phyloP scores from a whole-genome alignment of 2,329 filamentous ascomycete species.

The Ophiostoma piceae region DNA sequence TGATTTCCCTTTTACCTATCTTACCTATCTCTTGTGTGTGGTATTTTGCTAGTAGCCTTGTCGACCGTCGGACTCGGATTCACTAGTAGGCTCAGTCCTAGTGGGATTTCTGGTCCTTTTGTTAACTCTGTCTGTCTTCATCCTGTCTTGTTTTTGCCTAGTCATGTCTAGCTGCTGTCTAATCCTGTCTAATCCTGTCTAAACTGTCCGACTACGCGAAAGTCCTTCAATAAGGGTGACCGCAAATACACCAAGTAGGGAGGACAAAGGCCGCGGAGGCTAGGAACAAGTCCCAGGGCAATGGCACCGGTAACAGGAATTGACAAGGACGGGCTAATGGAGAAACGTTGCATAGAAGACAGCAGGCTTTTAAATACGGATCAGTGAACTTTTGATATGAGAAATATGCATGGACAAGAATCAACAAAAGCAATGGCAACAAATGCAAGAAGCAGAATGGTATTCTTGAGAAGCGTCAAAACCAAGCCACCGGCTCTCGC shows the following conservation, averaged over 20 bases:
- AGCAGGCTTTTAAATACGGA: too few relatives aligned
- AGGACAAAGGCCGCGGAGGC: neutral
- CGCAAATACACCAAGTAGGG: neutral
- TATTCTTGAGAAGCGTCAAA: too few relatives aligned
- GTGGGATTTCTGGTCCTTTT: neutral
- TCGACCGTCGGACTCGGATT: neutral
- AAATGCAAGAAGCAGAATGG: too few relatives aligned
- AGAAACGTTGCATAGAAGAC: neutral
- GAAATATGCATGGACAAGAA: neutral
- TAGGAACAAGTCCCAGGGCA: neutral
- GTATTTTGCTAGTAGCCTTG: neutral
- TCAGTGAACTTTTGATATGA: too few relatives aligned
- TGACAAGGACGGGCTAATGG: neutral
- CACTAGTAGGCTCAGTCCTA: neutral
- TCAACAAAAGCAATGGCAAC: neutral
- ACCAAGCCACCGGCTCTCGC: too few relatives aligned
- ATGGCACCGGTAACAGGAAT: constrained; percentile 5
- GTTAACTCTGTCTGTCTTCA: neutral
- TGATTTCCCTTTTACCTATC: too few relatives aligned
- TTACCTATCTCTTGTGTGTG: neutral
- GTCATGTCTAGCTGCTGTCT: too few relatives aligned
- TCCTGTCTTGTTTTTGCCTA: too few relatives aligned
- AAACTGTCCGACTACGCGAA: too few relatives aligned
- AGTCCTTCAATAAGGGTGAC: neutral
- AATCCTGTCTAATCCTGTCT: too few relatives aligned